Evolutionary conservation across 805 yeast genomes (phyloP), one percentile per base, ranked within the genome.

Genomic region (Nakazawaea molendinolei): DNA sequence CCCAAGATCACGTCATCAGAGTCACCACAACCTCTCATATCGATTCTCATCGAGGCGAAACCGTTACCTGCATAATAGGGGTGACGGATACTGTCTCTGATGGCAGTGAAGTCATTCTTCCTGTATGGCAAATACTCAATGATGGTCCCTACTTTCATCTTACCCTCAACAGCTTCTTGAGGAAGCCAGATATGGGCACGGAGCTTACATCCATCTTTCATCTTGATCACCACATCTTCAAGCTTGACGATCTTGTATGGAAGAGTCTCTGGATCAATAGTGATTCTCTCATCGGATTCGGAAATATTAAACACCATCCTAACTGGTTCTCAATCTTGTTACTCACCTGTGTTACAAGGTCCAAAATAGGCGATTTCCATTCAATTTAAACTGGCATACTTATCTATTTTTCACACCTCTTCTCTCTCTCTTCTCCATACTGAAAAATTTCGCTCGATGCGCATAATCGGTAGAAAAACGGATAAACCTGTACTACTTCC

Each of bases 61-160:
- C 73, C 73, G 42, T 63, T 59, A 7, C 70, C 71, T 3, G 72
- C 69, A 43, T 61, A 67, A 50, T 55, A 66, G 3, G 71, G 65
- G 41, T 67, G 72, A 43, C 72, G 54, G 24, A 67, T 56, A 1
- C 66, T 50, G 44, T 67, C 73, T 51, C 72, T 52, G 28, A 62
- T 58, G 28, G 67, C 54, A 2, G 73, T 67, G 41, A 62, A 58
- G 43, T 63, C 73, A 40, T 55, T 58, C 9, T 69, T 65, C 45
- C 72, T 47, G 43, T 67, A 67, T 0, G 73, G 73, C 29, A 67
- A 57, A 42, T 67, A 66, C 44, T 67, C 73, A 24, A 66, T 49
- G 18, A 66, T 35, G 3, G 70, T 48, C 14, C 68, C 72, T 7
- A 63, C 53, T 25, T 58, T 45, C 23, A 45, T 30, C n/a, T 39